Conservation (phyloP, 306 rosid genomes). For the Alnus rubra region DNA sequence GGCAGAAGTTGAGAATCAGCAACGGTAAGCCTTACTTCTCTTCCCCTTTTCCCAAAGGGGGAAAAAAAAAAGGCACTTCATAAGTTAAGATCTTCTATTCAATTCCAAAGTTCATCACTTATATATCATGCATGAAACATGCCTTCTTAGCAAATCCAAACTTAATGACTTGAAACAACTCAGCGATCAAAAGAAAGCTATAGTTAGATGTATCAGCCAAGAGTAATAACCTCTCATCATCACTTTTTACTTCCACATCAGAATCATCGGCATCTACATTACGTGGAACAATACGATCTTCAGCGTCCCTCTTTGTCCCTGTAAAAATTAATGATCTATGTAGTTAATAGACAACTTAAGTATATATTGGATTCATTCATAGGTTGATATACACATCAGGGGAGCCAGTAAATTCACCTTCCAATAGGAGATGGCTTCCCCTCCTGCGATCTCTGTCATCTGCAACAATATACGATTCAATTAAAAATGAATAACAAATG, state of each 20-base stretch:
- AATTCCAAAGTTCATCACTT: background rate
- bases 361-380: background rate
- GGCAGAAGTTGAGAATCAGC: background rate
- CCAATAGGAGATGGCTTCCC: conserved; percentile 68
- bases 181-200: conserved; percentile 2
- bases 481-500: conserved; percentile 5
- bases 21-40: background rate
- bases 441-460: conserved; percentile 92
- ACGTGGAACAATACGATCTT: conserved; percentile 79
- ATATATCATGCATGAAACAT: background rate
- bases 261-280: conserved; percentile 95
- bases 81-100: background rate
- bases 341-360: background rate
- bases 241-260: conserved; percentile 87
- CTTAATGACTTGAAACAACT: background rate
- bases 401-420: conserved; percentile 51
- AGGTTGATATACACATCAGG: conserved; percentile 11
- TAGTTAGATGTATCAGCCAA: background rate
- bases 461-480: conserved; percentile 39
- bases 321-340: conserved; percentile 15
- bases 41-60: background rate
- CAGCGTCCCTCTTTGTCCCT: conserved; percentile 75
- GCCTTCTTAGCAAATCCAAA: background rate
- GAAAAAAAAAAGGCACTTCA: background rate
- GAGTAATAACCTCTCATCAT: conserved; percentile 71